Base-by-base conservation (phyloP, 2,329 filamentous ascomycete genomes). In the Leptodontidium sp. region DNA sequence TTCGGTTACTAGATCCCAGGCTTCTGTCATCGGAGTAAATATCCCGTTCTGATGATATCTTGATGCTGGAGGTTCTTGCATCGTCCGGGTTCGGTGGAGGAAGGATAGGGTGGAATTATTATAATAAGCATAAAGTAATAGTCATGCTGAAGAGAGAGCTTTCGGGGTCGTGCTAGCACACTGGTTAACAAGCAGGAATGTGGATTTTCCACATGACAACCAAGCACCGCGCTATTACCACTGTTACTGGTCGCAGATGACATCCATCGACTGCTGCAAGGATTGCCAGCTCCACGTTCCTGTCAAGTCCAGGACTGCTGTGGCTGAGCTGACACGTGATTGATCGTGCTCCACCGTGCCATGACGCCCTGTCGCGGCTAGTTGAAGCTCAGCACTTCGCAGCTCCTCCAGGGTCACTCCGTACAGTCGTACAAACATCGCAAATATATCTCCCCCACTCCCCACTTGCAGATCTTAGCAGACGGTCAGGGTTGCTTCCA, bases 91-190 rank as follows among this genome's bases (percentile, higher is more conserved):
- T 62, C 40, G 24, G 40, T 43, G 26, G 40, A 21, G 26, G 24
- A 62, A 62, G 17, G 40, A 61, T 61, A 21, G 59, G 58, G 59
- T 29, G 43, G 40, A 49, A 35, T 35, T 62, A 35, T 35, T 62
- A 50, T 49, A 15, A 8, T 62, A 7, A 62, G n/a, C 14, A 26
- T 32, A 24, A 62, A 62, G 40, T 21, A 21, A 21, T 21, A 21
- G 21, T 21, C 21, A 21, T 21, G 21, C 21, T 21, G 21, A 21
- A 21, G 21, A 21, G 21, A 21, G 21, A 21, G 21, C 21, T 21
- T 21, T 21, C 21, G 21, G 21, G 21, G 21, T 21, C 21, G 21
- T 21, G 21, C 21, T 21, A 21, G 21, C 21, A 21, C 21, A 21
- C 21, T 21, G 21, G 21, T 21, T 21, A 21, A 21, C 21, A 21